phyloP scores from a whole-genome alignment of 257 asterid species.

The Nicotiana paniculata region DNA sequence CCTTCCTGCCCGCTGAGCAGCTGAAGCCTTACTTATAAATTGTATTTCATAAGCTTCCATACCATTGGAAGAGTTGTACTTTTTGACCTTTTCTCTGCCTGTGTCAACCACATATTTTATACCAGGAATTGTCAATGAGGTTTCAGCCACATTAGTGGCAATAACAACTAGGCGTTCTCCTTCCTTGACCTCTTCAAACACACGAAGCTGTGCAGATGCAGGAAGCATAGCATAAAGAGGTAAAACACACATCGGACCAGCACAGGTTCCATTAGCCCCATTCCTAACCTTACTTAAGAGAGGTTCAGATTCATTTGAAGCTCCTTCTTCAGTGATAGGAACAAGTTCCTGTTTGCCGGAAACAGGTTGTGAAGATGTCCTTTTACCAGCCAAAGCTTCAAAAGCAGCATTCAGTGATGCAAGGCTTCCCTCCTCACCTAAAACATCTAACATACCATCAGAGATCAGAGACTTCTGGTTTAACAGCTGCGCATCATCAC shows the following conservation, averaged over 20 bases:
- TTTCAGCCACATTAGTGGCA: conserved; percentile 96
- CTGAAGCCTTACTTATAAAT: conserved; percentile 98
- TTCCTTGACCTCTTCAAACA: conserved; percentile 65
- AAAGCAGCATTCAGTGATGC: conserved; percentile 71
- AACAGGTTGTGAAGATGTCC: conserved; percentile 12
- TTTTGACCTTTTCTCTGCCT: conserved; percentile 86
- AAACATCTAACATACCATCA: conserved; percentile 32
- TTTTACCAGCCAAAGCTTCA: conserved; percentile 54
- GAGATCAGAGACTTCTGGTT: conserved; percentile 25
- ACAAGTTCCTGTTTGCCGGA: conserved; percentile 22
- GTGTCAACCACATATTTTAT: conserved; percentile 91
- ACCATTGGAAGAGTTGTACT: conserved; percentile 66
- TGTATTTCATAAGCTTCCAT: conserved; percentile 81
- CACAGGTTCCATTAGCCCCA: conserved; percentile 23
- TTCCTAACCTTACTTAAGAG: conserved; percentile 9
- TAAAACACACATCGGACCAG: conserved; percentile 54
- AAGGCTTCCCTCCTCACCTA: conserved; percentile 40
- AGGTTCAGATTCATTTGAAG: conserved; percentile 19
- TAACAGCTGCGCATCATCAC: conserved; percentile 37
- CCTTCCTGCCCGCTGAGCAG: conserved; percentile 91
- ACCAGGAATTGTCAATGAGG: conserved; percentile 96
- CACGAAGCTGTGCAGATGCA: conserved; percentile 85
- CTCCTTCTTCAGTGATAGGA: conserved; percentile 24
- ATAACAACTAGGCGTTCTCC: conserved; percentile 84
- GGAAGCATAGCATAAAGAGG: conserved; percentile 99